Base-by-base conservation (phyloP, 257 asterid species). In the Petunia axillaris region DNA sequence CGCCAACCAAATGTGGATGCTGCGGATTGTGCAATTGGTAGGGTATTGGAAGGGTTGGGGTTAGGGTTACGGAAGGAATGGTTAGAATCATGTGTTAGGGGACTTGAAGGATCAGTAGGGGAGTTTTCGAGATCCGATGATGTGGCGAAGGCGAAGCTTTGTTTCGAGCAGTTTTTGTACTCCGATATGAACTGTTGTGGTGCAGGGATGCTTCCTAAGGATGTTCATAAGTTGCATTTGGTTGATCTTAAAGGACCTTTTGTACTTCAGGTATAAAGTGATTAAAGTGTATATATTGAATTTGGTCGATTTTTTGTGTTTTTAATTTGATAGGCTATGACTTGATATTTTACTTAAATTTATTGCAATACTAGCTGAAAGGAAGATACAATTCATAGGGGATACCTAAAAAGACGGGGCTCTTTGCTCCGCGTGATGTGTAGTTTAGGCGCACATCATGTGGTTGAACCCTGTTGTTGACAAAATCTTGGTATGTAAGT, bases 211-310 rank as follows among this genome's bases (percentile, higher is more conserved):
- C 98, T 96, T 80, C 99, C 98, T 15, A 85, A 82, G 9, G 84
- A 89, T 57, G 94, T 94, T 36, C 89, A 88, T 65, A 73, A 76
- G 57, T 68, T 90, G 89, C 91, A 91, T 88, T 81, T 82, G 84
- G 93, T 90, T 85, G 93, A 92, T 84, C 92, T 94, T 62, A 84
- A 91, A 83, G 98, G 99, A 2, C 99, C 99, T 67, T 96, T 90
- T 83, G 92, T 96, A 60, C 89, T 94, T 88, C 99, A 96, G 99
- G 98, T 95, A 84, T 73, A 10, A 13, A 60, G 3, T 6, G 52
- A n/a, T n/a, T n/a, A n/a, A n/a, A n/a, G n/a, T n/a, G n/a, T n/a
- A n/a, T n/a, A n/a, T 55, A 60, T 75, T 80, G 65, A 52, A 39
- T 14, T 35, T 25, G 76, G 55, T 37, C 6, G 25, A 58, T 13